These are phyloP conservation scores for Ochromonadaceae sp. DNA, from an alignment of 352 stramenopile genomes.

Conservation along the genomic window DNA sequence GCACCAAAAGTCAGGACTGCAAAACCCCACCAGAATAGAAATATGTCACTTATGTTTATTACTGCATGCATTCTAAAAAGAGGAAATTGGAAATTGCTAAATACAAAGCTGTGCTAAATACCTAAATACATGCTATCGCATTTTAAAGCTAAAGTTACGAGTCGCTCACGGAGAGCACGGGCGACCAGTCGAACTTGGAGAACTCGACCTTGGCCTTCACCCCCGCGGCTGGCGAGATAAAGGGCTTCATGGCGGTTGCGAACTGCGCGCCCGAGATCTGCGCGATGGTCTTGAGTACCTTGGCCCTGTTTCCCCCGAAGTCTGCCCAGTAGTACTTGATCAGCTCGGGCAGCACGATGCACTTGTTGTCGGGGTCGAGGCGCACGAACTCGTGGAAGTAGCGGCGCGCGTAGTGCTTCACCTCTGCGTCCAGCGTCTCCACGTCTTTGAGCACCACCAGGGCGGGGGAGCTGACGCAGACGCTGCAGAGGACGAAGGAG, in stretches of 20 bases:
- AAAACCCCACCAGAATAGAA: no score
- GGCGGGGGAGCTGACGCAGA: neutral
- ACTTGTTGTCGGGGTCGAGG: neutral
- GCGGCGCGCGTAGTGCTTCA: neutral
- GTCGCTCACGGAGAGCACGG: no score
- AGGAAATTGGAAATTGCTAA: no score
- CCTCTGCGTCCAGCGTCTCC: neutral
- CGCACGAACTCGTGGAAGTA: neutral
- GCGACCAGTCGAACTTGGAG: neutral
- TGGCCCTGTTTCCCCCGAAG: neutral
- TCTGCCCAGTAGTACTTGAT: constrained; percentile 7
- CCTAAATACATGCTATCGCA: no score
- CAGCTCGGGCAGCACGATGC: neutral
- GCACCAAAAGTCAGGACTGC: no score
- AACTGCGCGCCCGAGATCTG: neutral
- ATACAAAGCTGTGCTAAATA: no score
- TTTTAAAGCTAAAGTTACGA: no score
- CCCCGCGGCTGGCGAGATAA: neutral
- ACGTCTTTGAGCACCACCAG: neutral
- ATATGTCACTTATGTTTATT: no score
- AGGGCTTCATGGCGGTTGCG: neutral
- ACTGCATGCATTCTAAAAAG: no score
- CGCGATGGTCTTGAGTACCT: neutral
- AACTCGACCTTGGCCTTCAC: neutral
- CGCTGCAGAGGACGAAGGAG: constrained; percentile 4